Evolutionary conservation across 768 basidiomycete species (phyloP), one percentile per base, ranked within the genome.

Genomic region (Termitomyces heimii): DNA sequence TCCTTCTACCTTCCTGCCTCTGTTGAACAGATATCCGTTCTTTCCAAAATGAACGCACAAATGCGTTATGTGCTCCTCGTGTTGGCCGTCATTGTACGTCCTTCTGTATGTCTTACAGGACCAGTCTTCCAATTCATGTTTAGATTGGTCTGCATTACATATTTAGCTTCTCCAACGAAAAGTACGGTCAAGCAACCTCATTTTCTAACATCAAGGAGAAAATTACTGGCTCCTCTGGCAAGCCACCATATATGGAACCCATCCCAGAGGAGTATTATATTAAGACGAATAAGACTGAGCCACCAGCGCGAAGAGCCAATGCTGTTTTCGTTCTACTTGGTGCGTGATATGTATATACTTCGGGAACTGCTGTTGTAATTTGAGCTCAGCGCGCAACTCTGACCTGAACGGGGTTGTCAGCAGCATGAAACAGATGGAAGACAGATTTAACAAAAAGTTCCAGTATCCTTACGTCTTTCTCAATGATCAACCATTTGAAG

Each of bases 361-460:
- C 6, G 14, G 18, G 2, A 9, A 49, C 7, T 13, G 5, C 16
- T 18, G 0, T 1, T 22, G 18, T 22, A 2, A 31, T 12, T 7
- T 47, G 32, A 52, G 35, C 31, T 31, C 14, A 82, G 86, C 84
- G 4, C 77, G 85, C 3, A 86, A 87, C 66, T 69, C 76, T 44
- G 85, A 86, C 67, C 66, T 86, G 55, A 74, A 77, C 51, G 82
- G 83, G 5, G 80, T 89, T 53, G 64, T 85, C 40, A 79, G 75
- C 61, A 86, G 84, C 61, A 78, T 90, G 70, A 83, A 86, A 65
- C 84, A 87, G 67, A 79, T 90, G 72, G 96, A 98, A 72, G 88
- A 92, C 66, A 76, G 88, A 40, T 97, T 97, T 76, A 99, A 99
- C 77, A 82, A 84, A 59, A 86, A 88, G 67, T 94, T 86, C 65